Percentiles rank a stretch among this genome's conserved stretches.
Evolutionary conservation across 2,329 filamentous ascomycete genomes (phyloP).

Genomic region (Fusarium decemcellulare): DNA sequence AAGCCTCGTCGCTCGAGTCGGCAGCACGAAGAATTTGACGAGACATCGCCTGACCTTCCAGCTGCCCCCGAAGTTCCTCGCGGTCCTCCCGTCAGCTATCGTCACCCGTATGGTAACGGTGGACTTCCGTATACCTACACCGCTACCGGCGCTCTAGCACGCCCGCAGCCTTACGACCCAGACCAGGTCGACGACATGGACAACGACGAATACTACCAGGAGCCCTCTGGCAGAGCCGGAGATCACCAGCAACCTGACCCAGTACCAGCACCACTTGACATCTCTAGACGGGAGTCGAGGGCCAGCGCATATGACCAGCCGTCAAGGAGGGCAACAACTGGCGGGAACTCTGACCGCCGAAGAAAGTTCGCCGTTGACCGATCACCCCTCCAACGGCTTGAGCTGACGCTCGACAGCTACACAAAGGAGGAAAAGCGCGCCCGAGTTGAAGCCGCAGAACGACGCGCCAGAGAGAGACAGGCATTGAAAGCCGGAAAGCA

Average conservation of each 20-base stretch:
- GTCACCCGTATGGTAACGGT: conserved; percentile 58
- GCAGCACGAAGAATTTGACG: conserved; percentile 55
- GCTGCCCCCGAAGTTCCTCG: conserved; percentile 73
- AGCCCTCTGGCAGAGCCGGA: conserved; percentile 35
- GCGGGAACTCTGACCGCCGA: conserved; percentile 59
- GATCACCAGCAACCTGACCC: conserved; percentile 35
- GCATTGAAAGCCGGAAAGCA: conserved; percentile 54
- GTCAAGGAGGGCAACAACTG: conserved; percentile 56
- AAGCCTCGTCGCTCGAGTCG: conserved; percentile 57
- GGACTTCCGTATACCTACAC: conserved; percentile 44
- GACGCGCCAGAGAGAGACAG: conserved; percentile 75
- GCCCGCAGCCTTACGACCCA: conserved; percentile 23
- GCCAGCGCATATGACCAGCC: conserved; percentile 42
- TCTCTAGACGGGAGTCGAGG: conserved; percentile 41
- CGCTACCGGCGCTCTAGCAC: conserved; percentile 20
- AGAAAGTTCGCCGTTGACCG: conserved; percentile 82
- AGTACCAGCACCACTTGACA: conserved; percentile 40
- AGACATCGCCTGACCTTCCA: conserved; percentile 57
- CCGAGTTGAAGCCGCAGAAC: conserved; percentile 85
- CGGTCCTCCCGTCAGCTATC: conserved; percentile 71
- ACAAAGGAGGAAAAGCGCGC: conserved; percentile 97
- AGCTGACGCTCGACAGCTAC: conserved; percentile 90
- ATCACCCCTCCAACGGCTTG: conserved; percentile 93
- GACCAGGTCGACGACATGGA: conserved; percentile 44
- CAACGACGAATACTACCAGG: conserved; percentile 44